Evolutionary conservation across 2,329 filamentous ascomycete genomes (phyloP), one percentile per base, ranked within the genome.

Genomic region (Ophiocordyceps camponoti-leonardi): DNA sequence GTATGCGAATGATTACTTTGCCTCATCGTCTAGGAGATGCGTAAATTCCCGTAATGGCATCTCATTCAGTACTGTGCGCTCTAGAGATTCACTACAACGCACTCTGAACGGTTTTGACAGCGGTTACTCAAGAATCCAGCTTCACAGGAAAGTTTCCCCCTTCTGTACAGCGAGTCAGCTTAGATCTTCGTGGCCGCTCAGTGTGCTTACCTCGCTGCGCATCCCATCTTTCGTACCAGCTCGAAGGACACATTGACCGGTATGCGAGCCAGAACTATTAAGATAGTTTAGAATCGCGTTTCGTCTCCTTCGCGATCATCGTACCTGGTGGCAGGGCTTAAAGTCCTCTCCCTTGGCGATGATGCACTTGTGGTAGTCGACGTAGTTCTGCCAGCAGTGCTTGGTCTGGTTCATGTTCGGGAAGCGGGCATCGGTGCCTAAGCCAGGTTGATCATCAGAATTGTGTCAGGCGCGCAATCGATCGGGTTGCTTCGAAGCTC

Each of bases 321-420:
- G 54, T 81, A 94, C 88, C 83, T 95, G 88, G 62, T 81, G 83
- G 83, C 90, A 96, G 54, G 90, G 90, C 58, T 85, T 82, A 68
- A 96, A 96, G 64, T 95, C 88, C 75, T 96, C 90, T 69, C 90
- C 90, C 79, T 96, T 96, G 71, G 88, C 90, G 64, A 82, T 74
- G 69, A 95, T 87, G 76, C 92, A 98, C 79, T 98, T 98, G 81
- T 98, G 86, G 78, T 98, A 96, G 71, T 98, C 92, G 73, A 98
- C 92, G 72, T 98, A 98, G 79, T 98, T 98, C 69, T 98, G 93
- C 92, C 92, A 98, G 86, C 92, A 98, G 80, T 98, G 88, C 83
- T 95, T 95, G 71, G 88, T 83, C 74, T 92, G 86, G 75, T 98
- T 98, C 75, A 80, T 73, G 77, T 98, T 94, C 63, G 92, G 92